Evolutionary conservation across 2,329 filamentous ascomycete species (phyloP).

Genomic region (Fusarium albidum): DNA sequence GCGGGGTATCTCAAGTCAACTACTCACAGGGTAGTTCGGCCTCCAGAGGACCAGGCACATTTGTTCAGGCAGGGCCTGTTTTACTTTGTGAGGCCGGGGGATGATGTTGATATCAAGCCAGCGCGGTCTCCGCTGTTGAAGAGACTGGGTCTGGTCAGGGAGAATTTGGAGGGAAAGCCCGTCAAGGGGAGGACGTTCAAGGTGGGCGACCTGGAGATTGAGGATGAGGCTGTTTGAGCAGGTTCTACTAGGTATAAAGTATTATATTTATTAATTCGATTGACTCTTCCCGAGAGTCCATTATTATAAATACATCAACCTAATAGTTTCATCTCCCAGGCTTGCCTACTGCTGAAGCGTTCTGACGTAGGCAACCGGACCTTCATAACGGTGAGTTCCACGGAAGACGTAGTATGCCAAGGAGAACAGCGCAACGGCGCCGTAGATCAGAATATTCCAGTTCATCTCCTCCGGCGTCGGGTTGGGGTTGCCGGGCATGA

Average conservation of each 20-base stretch:
- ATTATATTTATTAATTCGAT: no score
- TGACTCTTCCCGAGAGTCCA: no score
- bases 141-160: not conserved
- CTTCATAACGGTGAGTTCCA: slow-evolving; percentile 29
- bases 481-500: slow-evolving; percentile 33
- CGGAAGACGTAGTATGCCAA: slow-evolving; percentile 26
- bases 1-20: slow-evolving; percentile 55
- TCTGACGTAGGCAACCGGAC: slow-evolving; percentile 29
- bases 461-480: slow-evolving; percentile 30
- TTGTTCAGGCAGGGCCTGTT: not conserved
- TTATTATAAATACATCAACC: no score
- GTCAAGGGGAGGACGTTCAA: slow-evolving; percentile 3
- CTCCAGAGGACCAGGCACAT: slow-evolving; percentile 51
- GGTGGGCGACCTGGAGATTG: slow-evolving; percentile 2
- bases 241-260: no score
- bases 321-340: no score
- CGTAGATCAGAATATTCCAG: slow-evolving; percentile 34
- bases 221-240: slow-evolving; percentile 3
- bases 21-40: slow-evolving; percentile 53
- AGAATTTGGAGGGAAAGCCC: not conserved
- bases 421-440: slow-evolving; percentile 6
- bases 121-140: not conserved
- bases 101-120: not conserved
- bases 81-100: no score
- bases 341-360: slow-evolving; percentile 23